Base-by-base conservation (phyloP, 2,329 filamentous ascomycete species). In the Pezicula neosporulosa region DNA sequence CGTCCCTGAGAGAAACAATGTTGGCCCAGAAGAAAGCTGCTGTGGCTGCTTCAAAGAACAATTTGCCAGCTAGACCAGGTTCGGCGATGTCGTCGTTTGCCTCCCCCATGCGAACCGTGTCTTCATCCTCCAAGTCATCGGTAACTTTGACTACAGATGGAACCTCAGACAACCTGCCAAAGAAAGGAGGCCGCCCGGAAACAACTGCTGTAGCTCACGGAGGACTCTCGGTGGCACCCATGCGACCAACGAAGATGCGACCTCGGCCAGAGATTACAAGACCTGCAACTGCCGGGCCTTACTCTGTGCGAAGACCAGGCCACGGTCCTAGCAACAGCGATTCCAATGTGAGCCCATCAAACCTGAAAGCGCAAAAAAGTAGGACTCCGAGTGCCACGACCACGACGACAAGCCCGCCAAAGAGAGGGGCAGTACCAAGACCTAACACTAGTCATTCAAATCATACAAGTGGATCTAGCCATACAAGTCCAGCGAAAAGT, bases 1-100 rank as follows among this genome's bases (percentile, higher is more conserved):
- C 83, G 10, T 89, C 88, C 10, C 70, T 97, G 24, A 86, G 89
- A 56, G 92, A 96, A 62, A 78, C 89, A 3, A 91, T 97, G 77
- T 73, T 90, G 63, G 91, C 90, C 6, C 87, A 93, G 65, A 92
- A 90, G 71, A 90, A 76, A 61, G 82, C 80, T 24, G 66, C 72
- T 5, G 60, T 81, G 59, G 71, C 77, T 21, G 19, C 42, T n/a
- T 44, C 42, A 35, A 66, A 75, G 47, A 77, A 72, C 54, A 80
- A 76, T 48, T 66, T 83, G 1, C 82, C 80, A 10, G 65, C 75
- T 21, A 72, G 83, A 8, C 83, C 83, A 2, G 82, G 81, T 9
- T 86, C 82, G 33, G 81, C 83, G 49, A 85, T 86, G 83, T 76
- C 83, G 12, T 72, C 79, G 37, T 76, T 85, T 3, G 30, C 30